A percentile compares a stretch with the other conserved stretches of the same genome.
These are phyloP conservation scores for Mycena galericulata DNA, from an alignment of 768 basidiomycete genomes.

Conservation along the genomic window DNA sequence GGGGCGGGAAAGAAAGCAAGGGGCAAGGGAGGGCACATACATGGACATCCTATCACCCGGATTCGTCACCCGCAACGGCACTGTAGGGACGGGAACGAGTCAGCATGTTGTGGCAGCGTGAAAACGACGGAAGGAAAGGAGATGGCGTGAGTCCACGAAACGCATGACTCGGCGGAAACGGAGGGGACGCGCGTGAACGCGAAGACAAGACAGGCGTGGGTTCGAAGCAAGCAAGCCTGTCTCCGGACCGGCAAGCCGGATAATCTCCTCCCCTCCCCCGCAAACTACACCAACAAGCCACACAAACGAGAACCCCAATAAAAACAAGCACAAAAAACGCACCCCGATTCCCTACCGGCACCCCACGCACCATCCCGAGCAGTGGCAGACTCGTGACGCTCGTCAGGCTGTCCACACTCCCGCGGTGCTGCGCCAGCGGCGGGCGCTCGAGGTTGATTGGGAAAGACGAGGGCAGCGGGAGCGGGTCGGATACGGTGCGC, in stretches of 20 bases:
- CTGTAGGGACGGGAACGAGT: conserved; percentile 9
- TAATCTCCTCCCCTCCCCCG: neutral
- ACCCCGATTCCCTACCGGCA: conserved; percentile 62
- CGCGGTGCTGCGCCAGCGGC: conserved; percentile 22
- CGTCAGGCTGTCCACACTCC: conserved; percentile 38
- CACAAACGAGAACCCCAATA: neutral
- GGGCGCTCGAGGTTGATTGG: conserved; percentile 25
- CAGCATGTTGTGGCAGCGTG: conserved; percentile 16
- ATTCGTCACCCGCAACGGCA: conserved; percentile 32
- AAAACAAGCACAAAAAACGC: conserved; percentile 30
- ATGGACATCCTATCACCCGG: conserved; percentile 33
- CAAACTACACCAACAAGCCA: neutral
- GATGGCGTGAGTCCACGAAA: neutral
- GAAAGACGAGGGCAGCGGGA: conserved; percentile 30
- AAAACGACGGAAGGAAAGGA: neutral
- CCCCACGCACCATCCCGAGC: conserved; percentile 58
- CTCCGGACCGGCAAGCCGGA: too few relatives aligned
- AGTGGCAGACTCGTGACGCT: conserved; percentile 65
- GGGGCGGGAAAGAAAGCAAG: neutral
- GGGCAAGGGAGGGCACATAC: conserved; percentile 24
- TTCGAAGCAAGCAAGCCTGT: too few relatives aligned
- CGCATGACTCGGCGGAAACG: neutral
- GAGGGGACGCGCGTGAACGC: neutral
- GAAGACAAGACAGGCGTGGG: neutral
- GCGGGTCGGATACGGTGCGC: conserved; percentile 33